A percentile compares a stretch with the other conserved stretches of the same genome.
phyloP scores from a whole-genome alignment of 768 basidiomycete species.

The Leccinum disarticulatum region DNA sequence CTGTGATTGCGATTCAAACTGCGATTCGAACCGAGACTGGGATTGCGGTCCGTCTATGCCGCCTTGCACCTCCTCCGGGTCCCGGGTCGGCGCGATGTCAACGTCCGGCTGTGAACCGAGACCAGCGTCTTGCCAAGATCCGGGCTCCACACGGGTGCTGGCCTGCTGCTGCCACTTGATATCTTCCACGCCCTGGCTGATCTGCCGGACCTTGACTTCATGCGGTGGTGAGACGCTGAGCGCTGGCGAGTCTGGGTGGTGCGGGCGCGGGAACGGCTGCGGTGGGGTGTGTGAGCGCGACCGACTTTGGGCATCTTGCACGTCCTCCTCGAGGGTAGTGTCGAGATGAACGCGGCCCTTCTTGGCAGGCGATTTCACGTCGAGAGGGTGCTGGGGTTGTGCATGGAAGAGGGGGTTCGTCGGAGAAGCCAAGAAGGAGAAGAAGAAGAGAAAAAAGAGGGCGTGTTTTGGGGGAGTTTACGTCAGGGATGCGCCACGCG shows the following conservation, averaged over 20 bases:
- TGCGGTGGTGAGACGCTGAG: conserved; percentile 65
- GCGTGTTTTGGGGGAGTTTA: conserved; percentile 24
- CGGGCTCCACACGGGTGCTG: background rate
- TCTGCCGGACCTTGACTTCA: conserved; percentile 78
- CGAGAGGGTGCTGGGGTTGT: conserved; percentile 32
- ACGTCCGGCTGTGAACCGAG: conserved; percentile 6
- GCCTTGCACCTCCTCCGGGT: conserved; percentile 10
- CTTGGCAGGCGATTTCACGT: conserved; percentile 66
- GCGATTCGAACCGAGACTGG: background rate
- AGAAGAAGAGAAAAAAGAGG: conserved; percentile 10
- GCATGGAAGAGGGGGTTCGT: background rate
- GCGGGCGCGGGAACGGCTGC: conserved; percentile 32
- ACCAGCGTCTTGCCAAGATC: conserved; percentile 12
- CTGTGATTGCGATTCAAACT: background rate
- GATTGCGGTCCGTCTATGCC: conserved; percentile 1
- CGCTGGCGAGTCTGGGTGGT: conserved; percentile 29
- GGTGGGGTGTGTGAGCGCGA: conserved; percentile 58
- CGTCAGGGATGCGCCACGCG: conserved; percentile 26
- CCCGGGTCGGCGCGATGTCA: conserved; percentile 4
- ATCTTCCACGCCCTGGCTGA: conserved; percentile 78
- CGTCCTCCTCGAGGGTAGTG: conserved; percentile 20
- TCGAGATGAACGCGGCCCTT: conserved; percentile 69
- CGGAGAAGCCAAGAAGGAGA: conserved; percentile 1
- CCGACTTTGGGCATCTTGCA: background rate
- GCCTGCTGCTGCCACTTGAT: conserved; percentile 60